These are phyloP conservation scores for Coemansia sp. DNA, from an alignment of 192 early-diverging fungal species.

Conservation along the genomic window DNA sequence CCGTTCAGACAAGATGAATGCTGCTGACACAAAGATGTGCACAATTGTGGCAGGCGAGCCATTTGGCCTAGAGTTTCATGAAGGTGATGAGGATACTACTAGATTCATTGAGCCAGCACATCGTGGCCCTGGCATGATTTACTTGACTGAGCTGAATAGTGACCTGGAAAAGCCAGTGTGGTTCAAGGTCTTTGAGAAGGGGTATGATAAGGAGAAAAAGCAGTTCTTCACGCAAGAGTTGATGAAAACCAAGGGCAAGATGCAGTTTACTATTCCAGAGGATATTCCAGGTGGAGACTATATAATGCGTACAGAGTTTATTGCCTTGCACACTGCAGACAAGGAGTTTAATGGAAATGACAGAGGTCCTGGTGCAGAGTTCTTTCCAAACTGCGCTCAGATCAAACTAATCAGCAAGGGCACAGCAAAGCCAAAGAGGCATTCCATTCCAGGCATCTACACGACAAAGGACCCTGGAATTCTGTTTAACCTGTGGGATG, in stretches of 20 bases:
- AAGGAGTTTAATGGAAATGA: not conserved
- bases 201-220: not conserved
- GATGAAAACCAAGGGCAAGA: constrained; percentile 8
- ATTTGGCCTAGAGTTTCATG: constrained; percentile 6
- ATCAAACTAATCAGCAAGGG: constrained; percentile 8
- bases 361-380: constrained; percentile 17
- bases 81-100: not conserved
- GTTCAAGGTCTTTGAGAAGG: constrained; percentile 27
- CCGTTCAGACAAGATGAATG: constrained; percentile 4
- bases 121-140: constrained; percentile 17
- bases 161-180: constrained; percentile 12
- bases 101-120: constrained; percentile 14
- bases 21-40: not conserved
- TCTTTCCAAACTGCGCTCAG: constrained; percentile 29
- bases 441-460: constrained; percentile 26
- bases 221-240: constrained; percentile 17
- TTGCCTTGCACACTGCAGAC: constrained; percentile 23
- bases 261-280: constrained; percentile 19
- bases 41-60: not conserved
- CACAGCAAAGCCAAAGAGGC: not conserved
- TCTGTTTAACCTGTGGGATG: constrained; percentile 1
- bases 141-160: constrained; percentile 10
- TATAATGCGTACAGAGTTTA: constrained; percentile 24
- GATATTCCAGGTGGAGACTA: constrained; percentile 26
- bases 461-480: constrained; percentile 16